Conservation (phyloP, 2,329 filamentous ascomycete genomes). For the Epicoccum nigrum region DNA sequence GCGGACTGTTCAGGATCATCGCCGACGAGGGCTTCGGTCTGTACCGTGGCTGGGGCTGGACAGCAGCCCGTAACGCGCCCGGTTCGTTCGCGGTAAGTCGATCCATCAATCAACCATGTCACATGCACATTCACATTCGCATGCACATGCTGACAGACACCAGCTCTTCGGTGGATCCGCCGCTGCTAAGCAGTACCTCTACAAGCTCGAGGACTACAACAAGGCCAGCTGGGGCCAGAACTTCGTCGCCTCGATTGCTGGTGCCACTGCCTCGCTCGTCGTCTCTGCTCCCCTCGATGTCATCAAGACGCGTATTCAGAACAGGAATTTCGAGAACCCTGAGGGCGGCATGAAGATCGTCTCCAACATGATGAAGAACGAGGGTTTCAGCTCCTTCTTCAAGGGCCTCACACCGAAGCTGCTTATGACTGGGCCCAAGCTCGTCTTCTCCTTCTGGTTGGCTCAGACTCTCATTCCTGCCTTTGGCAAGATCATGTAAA, state of each 20-base stretch:
- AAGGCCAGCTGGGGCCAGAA: slow-evolving; percentile 92
- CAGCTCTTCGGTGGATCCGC: slow-evolving; percentile 96
- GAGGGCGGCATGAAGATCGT: slow-evolving; percentile 93
- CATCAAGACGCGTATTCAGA: slow-evolving; percentile 96
- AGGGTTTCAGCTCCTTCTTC: slow-evolving; percentile 89
- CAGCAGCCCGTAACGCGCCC: slow-evolving; percentile 92
- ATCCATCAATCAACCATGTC: neutral
- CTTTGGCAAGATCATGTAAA: slow-evolving; percentile 72
- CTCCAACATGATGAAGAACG: slow-evolving; percentile 89
- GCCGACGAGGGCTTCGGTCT: slow-evolving; percentile 93
- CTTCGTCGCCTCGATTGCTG: slow-evolving; percentile 94
- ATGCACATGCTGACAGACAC: slow-evolving; percentile 24
- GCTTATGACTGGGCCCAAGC: slow-evolving; percentile 97
- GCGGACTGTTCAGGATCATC: slow-evolving; percentile 87
- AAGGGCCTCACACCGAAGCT: slow-evolving; percentile 97
- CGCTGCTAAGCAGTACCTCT: slow-evolving; percentile 96
- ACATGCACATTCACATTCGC: neutral
- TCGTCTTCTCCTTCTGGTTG: slow-evolving; percentile 99
- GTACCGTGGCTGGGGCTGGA: slow-evolving; percentile 97
- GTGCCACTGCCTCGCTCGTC: slow-evolving; percentile 91
- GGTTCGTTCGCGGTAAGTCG: slow-evolving; percentile 88
- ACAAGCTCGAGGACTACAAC: slow-evolving; percentile 92
- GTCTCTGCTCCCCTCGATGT: slow-evolving; percentile 99
- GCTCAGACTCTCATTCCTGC: slow-evolving; percentile 96
- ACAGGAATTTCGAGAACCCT: slow-evolving; percentile 97